phyloP scores from a whole-genome alignment of 208 protist species.

The Herpetomonas tarakana region DNA sequence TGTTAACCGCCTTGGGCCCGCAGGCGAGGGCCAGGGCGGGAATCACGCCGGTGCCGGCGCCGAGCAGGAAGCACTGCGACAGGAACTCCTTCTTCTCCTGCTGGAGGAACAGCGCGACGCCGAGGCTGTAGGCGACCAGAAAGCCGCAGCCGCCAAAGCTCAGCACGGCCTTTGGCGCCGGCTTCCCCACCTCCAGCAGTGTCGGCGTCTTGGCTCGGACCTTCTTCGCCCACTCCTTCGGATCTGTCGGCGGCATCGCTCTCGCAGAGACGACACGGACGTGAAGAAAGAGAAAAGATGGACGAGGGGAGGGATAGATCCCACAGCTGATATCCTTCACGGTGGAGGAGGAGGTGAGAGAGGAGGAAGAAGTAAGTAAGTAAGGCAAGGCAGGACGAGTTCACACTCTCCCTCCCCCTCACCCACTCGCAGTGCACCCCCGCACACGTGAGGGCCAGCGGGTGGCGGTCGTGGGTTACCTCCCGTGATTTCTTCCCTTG shows the following conservation, averaged over 20 bases:
- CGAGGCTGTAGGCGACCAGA: slow-evolving; percentile 83
- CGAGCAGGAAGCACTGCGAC: slow-evolving; percentile 70
- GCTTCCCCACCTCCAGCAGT: slow-evolving; percentile 80
- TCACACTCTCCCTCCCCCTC: too few species aligned
- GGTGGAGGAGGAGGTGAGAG: too few species aligned
- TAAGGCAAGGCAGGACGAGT: too few species aligned
- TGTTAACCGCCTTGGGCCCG: slow-evolving; percentile 55
- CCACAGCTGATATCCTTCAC: too few species aligned
- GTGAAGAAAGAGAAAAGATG: too few species aligned
- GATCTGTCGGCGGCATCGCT: slow-evolving; percentile 54
- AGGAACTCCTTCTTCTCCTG: slow-evolving; percentile 81
- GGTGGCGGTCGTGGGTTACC: too few species aligned
- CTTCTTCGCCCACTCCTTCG: slow-evolving; percentile 66
- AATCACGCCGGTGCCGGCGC: slow-evolving; percentile 75
- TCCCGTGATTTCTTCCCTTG: too few species aligned
- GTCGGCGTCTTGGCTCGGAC: slow-evolving; percentile 80
- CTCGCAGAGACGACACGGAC: too few species aligned
- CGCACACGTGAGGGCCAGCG: too few species aligned
- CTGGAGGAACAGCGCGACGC: slow-evolving; percentile 87
- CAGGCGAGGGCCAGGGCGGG: slow-evolving; percentile 81
- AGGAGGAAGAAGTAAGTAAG: too few species aligned
- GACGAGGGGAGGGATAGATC: too few species aligned
- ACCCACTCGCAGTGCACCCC: too few species aligned
- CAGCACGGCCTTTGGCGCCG: slow-evolving; percentile 73
- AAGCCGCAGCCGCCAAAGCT: slow-evolving; percentile 87